Base-by-base conservation (phyloP, 2,329 filamentous ascomycete species). In the Paracoccidioides lutzii region DNA sequence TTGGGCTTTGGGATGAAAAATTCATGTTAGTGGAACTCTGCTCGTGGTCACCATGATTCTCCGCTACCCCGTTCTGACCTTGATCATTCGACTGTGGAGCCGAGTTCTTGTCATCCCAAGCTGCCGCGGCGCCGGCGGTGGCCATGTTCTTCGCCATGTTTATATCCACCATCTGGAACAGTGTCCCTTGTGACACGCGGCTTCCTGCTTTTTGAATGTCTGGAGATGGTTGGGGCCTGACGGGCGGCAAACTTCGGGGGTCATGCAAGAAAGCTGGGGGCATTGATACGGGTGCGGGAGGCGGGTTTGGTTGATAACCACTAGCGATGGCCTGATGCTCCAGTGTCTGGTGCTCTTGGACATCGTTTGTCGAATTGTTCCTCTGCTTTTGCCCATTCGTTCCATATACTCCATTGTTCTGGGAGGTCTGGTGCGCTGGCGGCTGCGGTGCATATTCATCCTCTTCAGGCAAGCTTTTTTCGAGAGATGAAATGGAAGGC, bases 221-320 rank as follows among this genome's bases (percentile, higher is more conserved):
- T 12, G 86, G 81, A 35, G 88, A 84, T 57, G 88, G 82, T 62
- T 87, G 82, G 0, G 87, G 87, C 59, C 81, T 81, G 57, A 80
- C 82, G 1, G 77, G 75, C 4, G 90, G 90, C 51, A 81, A 79
- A 53, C 85, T 80, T 58, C 85, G 82, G 10, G 90, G 81, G 41
- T 79, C 78, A 69, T 95, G 88, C 50, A 82, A 80, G 67, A 96
- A 91, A 9, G 82, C 82, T 3, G 91, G 91, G 0, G 91, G 90
- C 5, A 78, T 75, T 4, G 81, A 81, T 22, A 96, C 89, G 6
- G 88, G 88, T 61, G 87, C 85, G 1, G 87, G 88, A 5, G 86
- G 82, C 38, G 78, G 76, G 67, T 82, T 77, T 56, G 75, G 64
- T 37, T 65, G 63, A 53, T 72, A 61, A 32, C 69, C 69, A n/a